These are phyloP conservation scores for Boletus smithii DNA, from an alignment of 1,284 basidiomycete species.

Conservation along the genomic window DNA sequence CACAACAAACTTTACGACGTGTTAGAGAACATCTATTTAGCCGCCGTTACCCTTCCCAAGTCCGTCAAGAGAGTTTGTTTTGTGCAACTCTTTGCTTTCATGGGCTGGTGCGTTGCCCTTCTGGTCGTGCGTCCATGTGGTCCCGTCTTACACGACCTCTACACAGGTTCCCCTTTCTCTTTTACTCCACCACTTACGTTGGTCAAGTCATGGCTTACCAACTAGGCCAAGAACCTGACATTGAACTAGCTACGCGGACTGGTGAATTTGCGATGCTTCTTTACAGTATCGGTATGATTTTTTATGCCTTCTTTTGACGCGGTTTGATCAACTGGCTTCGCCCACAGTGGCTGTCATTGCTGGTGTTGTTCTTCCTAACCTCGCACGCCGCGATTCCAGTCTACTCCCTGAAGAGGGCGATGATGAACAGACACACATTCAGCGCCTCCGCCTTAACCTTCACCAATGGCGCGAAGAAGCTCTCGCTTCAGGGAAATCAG, in stretches of 20 bases:
- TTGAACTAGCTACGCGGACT: conserved; percentile 77
- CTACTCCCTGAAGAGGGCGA: conserved; percentile 69
- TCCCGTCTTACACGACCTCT: conserved; percentile 1
- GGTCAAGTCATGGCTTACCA: conserved; percentile 88
- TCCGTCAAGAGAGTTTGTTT: conserved; percentile 87
- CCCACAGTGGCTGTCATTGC: conserved; percentile 78
- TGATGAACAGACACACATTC: conserved; percentile 69
- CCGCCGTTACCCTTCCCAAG: conserved; percentile 72
- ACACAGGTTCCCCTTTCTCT: conserved; percentile 87
- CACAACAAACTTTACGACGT: conserved; percentile 56
- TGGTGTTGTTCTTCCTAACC: conserved; percentile 78
- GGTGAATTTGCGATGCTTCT: conserved; percentile 89
- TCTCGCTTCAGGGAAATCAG: conserved; percentile 62
- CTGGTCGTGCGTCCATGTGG: neutral
- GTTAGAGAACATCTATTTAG: conserved; percentile 70
- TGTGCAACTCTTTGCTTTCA: conserved; percentile 88
- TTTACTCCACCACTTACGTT: conserved; percentile 91
- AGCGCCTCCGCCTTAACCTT: conserved; percentile 67
- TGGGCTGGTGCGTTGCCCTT: conserved; percentile 71
- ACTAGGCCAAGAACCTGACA: conserved; percentile 65
- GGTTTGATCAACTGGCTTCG: conserved; percentile 6
- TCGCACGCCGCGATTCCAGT: conserved; percentile 75
- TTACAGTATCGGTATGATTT: conserved; percentile 75
- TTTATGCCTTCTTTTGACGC: neutral
- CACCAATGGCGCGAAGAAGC: conserved; percentile 81